A percentile compares a stretch with the other conserved stretches of the same genome.
Conservation (phyloP, 2,329 filamentous ascomycete species). For the Aspergillus sp. region DNA sequence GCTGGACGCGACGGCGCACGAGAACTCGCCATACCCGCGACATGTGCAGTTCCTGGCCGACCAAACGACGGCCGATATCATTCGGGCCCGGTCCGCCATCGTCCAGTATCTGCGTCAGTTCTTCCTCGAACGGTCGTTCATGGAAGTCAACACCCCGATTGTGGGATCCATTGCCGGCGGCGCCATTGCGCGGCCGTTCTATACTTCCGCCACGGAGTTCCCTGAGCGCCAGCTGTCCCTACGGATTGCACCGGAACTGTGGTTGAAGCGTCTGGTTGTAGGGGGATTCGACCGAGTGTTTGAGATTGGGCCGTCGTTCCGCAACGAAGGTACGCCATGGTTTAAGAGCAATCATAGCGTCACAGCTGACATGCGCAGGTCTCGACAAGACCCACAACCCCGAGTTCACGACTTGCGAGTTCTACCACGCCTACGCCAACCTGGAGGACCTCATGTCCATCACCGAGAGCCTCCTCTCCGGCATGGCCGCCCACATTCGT, state of each 20-base stretch:
- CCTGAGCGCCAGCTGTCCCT: conserved; percentile 69
- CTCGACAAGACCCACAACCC: conserved; percentile 91
- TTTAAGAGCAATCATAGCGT: background rate
- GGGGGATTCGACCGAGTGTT: conserved; percentile 87
- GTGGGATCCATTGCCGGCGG: conserved; percentile 81
- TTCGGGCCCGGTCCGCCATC: conserved; percentile 72
- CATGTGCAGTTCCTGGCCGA: conserved; percentile 87
- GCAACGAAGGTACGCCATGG: conserved; percentile 71
- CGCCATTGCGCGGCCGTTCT: conserved; percentile 81
- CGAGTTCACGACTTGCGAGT: conserved; percentile 96
- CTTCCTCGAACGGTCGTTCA: conserved; percentile 69
- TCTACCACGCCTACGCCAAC: conserved; percentile 83
- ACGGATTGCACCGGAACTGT: conserved; percentile 89
- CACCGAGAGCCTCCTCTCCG: conserved; percentile 70
- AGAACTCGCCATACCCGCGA: conserved; percentile 71
- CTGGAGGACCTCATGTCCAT: conserved; percentile 70
- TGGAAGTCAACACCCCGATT: conserved; percentile 90
- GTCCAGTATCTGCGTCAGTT: conserved; percentile 72
- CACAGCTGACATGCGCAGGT: conserved; percentile 33
- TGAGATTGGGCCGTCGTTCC: conserved; percentile 88
- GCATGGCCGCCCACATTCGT: conserved; percentile 55
- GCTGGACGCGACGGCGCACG: conserved; percentile 64
- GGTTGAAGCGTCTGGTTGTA: conserved; percentile 87
- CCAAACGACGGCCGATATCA: conserved; percentile 62
- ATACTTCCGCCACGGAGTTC: conserved; percentile 75